Conservation (phyloP, 495 filamentous ascomycete species). For the Aspergillus sclerotiicarbonarius region DNA sequence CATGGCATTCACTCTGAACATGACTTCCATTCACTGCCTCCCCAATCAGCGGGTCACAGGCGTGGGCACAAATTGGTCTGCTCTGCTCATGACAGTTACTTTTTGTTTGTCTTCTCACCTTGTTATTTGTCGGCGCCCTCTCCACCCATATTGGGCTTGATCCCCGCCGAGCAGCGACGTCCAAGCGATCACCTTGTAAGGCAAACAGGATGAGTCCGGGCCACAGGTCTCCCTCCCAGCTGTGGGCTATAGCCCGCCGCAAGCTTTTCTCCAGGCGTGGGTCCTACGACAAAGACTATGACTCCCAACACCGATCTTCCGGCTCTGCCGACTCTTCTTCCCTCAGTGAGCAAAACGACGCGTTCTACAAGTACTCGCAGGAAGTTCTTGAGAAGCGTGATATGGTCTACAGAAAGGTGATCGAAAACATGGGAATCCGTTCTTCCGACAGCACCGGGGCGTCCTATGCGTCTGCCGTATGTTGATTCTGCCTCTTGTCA, state of each 20-base stretch:
- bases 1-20: background rate
- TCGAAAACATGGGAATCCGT: conserved; percentile 5
- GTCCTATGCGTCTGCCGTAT: conserved; percentile 24
- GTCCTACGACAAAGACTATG: conserved; percentile 7
- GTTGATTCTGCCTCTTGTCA: conserved; percentile 7
- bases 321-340: conserved; percentile 3
- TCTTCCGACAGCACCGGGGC: conserved; percentile 19
- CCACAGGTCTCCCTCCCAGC: conserved; percentile 15
- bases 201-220: conserved; percentile 4
- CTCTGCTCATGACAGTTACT: background rate
- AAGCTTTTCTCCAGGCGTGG: conserved; percentile 21
- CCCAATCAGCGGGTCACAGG: background rate
- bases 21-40: background rate
- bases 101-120: background rate
- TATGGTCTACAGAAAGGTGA: conserved; percentile 4
- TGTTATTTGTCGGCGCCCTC: background rate
- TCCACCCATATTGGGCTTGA: background rate
- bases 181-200: background rate
- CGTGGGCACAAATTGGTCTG: background rate
- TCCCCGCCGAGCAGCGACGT: background rate
- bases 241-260: conserved; percentile 18
- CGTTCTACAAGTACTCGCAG: conserved; percentile 29
- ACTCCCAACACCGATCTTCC: background rate
- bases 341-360: conserved; percentile 17
- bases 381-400: conserved; percentile 10